Evolutionary conservation across 2,329 filamentous ascomycete genomes (phyloP), one percentile per base, ranked within the genome.

Genomic region (Knoxdaviesia proteae): DNA sequence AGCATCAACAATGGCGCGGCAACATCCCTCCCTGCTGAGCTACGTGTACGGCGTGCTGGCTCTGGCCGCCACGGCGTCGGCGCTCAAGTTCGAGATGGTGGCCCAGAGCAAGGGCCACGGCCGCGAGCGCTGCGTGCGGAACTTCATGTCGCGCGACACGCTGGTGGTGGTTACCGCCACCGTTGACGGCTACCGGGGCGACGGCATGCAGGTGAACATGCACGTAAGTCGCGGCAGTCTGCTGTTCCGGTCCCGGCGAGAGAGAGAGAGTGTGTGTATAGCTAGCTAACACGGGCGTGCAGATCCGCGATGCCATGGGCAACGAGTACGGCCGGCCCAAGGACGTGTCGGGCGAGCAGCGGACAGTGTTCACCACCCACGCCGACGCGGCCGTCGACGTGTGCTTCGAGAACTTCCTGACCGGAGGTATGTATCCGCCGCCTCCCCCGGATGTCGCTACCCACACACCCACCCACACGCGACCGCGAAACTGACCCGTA

Each of bases 241-340:
- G 6, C 10, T 43, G 29, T 39, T 20, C 31, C 31, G 20, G 29
- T 31, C 32, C n/a, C 11, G 36, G 5, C 10, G 11, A 9, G 6
- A 9, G 34, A 11, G 6, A n/a, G 29, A 34, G 29, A 36, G 5
- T 9, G 30, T 29, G 33, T 20, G 8, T 9, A 39, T 34, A 29
- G n/a, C n/a, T 11, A 40, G 33, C 49, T 49, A 40, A 50, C 39
- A 8, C 48, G 40, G 39, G 34, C 10, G 32, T 43, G 39, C 58
- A 96, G 88, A 94, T 98, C 62, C 81, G 80, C 61, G 90, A 98
- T 63, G 79, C 86, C 10, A 75, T 94, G 52, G 88, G 87, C 56
- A 98, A 98, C 64, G 86, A 96, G 61, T 94, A 96, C 62, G 86
- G 83, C 56, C 75, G 77, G 47, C 84, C 90, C 42, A 88, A 81